These are phyloP conservation scores for Tarenaya hassleriana DNA, from an alignment of 345 rosid species.

Conservation along the genomic window DNA sequence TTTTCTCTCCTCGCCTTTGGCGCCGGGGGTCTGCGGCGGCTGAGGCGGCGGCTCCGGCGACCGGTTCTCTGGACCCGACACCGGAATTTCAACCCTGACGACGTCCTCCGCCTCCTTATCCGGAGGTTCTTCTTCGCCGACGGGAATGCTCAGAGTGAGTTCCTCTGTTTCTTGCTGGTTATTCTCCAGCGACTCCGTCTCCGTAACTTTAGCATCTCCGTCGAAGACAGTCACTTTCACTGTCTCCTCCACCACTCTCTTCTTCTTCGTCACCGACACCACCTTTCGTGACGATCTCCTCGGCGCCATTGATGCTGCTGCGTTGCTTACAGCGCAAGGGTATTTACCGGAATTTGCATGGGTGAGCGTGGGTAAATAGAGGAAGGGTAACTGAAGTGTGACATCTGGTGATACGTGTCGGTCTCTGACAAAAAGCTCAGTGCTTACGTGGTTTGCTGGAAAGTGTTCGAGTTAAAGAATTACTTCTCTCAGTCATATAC, in stretches of 20 bases:
- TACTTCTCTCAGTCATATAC: too few species aligned
- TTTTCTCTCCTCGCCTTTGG: not conserved
- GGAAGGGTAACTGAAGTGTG: too few species aligned
- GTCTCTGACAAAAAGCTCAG: too few species aligned
- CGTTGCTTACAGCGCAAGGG: constrained; percentile 1
- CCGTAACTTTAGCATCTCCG: constrained; percentile 13
- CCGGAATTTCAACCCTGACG: constrained; percentile 21
- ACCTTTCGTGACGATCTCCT: constrained; percentile 18
- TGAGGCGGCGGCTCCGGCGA: constrained; percentile 26
- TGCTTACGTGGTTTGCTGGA: too few species aligned
- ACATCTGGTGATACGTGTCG: too few species aligned
- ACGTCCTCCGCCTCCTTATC: not conserved
- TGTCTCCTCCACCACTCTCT: constrained; percentile 23
- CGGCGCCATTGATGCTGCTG: constrained; percentile 16
- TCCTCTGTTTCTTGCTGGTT: constrained; percentile 20
- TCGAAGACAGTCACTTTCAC: constrained; percentile 18
- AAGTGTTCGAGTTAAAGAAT: too few species aligned
- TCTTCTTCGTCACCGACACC: constrained; percentile 29
- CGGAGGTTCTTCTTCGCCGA: constrained; percentile 1
- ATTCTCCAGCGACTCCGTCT: constrained; percentile 4
- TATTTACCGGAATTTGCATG: constrained; percentile 16
- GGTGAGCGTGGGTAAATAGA: too few species aligned
- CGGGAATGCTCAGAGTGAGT: constrained; percentile 18
- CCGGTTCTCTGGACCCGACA: constrained; percentile 2
- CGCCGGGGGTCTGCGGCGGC: constrained; percentile 21